Base-by-base conservation (phyloP, 176 grass and related monocot species). In the Cocos nucifera region DNA sequence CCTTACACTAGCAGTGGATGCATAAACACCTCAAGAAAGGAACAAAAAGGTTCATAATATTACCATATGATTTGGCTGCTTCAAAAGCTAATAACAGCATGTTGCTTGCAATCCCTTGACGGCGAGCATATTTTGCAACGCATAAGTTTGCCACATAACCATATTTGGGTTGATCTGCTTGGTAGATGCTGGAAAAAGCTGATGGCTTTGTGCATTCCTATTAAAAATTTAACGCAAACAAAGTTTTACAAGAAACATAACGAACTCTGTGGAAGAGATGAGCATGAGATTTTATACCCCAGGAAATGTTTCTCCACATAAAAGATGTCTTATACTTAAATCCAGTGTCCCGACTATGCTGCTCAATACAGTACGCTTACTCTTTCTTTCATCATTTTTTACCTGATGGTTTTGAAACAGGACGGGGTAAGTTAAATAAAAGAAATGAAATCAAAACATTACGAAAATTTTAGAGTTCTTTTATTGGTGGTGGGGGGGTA, bases 271-370 rank as follows among this genome's bases (percentile, higher is more conserved):
- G 2, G 35, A 44, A 44, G 35, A 12, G 6, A 44, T 14, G 9
- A 44, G 35, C 35, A 44, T 44, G 35, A 44, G 35, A 44, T 54
- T 44, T 19, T 51, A 39, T 85, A 90, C 87, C 69, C 53, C 69
- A 6, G 87, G 87, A 71, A 79, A 90, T 66, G 51, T 82, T 72
- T 90, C 87, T 51, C 87, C 87, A 6, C 78, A 24, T 18, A 90
- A 62, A 76, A 80, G 82, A 82, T 90, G 79, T 54, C 68, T 75
- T 73, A 90, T 59, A 69, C 72, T 82, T 26, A 90, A 53, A 70
- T 86, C 87, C 28, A 90, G 48, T 1, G 87, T 90, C 60, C 87
- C 87, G 67, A 90, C 76, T 4, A 90, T 77, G 24, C 87, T 90
- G 75, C 78, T 90, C 17, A 90, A 19, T 7, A 85, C 79, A 77